phyloP scores from a whole-genome alignment of 306 rosid species.

The Oxytropis ochrocephala region DNA sequence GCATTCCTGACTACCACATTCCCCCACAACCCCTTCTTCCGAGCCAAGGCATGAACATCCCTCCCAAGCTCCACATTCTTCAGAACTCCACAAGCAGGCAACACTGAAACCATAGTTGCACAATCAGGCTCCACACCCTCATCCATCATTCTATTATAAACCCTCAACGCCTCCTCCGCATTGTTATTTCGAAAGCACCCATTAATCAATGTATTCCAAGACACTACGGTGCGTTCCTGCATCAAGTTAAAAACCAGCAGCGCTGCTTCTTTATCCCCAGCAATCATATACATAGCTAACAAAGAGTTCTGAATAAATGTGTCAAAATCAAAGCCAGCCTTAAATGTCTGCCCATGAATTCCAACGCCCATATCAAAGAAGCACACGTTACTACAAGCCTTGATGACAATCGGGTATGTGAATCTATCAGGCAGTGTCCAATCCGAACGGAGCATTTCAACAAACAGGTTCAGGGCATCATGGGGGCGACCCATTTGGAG shows the following conservation, averaged over 20 bases:
- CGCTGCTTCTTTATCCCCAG: slow-evolving; percentile 46
- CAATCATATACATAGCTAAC: slow-evolving; percentile 81
- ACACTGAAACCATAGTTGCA: slow-evolving; percentile 67
- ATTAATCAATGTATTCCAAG: slow-evolving; percentile 80
- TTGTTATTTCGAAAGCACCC: slow-evolving; percentile 59
- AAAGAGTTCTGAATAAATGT: slow-evolving; percentile 61
- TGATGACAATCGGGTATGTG: slow-evolving; percentile 61
- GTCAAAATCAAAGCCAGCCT: slow-evolving; percentile 41
- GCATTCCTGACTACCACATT: slow-evolving; percentile 53
- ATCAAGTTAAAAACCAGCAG: slow-evolving; percentile 48
- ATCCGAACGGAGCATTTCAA: slow-evolving; percentile 42
- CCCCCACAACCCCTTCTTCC: slow-evolving; percentile 48
- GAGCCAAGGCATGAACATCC: slow-evolving; percentile 44
- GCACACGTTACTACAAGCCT: slow-evolving; percentile 62
- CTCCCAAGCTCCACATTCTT: slow-evolving; percentile 49
- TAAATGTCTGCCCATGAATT: slow-evolving; percentile 57
- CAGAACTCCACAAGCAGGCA: slow-evolving; percentile 67
- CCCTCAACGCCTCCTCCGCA: slow-evolving; percentile 39
- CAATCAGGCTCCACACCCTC: slow-evolving; percentile 59
- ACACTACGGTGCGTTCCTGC: slow-evolving; percentile 54
- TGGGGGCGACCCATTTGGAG: slow-evolving; percentile 31
- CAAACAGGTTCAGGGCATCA: slow-evolving; percentile 53
- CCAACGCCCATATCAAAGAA: slow-evolving; percentile 41
- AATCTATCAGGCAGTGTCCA: slow-evolving; percentile 45
- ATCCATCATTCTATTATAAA: slow-evolving; percentile 56